A percentile compares a stretch with the other conserved stretches of the same genome.
Conservation (phyloP, 148 eudicot genomes). For the Rhododendron molle region DNA sequence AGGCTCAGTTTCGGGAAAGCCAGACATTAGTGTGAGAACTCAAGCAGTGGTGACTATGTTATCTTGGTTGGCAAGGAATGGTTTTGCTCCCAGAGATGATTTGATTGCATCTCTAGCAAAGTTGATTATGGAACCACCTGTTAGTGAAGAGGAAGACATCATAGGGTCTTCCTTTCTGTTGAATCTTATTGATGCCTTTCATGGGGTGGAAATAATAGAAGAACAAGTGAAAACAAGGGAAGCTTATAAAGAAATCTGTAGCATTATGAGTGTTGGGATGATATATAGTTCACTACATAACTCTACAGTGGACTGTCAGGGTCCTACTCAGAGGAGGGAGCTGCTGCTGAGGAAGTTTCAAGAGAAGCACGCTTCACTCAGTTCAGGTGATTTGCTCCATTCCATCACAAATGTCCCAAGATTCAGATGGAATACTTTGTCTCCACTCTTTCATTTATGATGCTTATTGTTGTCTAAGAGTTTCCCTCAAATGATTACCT, state of each 20-base stretch:
- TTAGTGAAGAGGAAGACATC: slow-evolving; percentile 77
- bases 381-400: slow-evolving; percentile 50
- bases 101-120: slow-evolving; percentile 76
- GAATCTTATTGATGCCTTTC: slow-evolving; percentile 83
- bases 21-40: slow-evolving; percentile 46
- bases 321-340: slow-evolving; percentile 75
- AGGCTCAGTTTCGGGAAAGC: slow-evolving; percentile 37
- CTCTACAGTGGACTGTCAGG: slow-evolving; percentile 47
- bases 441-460: slow-evolving; percentile 5
- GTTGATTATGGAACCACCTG: slow-evolving; percentile 86
- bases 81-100: slow-evolving; percentile 85
- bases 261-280: slow-evolving; percentile 97
- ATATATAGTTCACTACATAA: slow-evolving; percentile 77
- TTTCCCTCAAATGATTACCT: background rate
- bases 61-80: slow-evolving; percentile 86
- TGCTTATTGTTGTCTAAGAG: background rate
- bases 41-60: slow-evolving; percentile 64
- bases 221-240: slow-evolving; percentile 72
- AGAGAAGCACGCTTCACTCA: slow-evolving; percentile 52
- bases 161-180: slow-evolving; percentile 83
- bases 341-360: slow-evolving; percentile 57
- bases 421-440: slow-evolving; percentile 2
- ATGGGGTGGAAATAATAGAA: slow-evolving; percentile 92
- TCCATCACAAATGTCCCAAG: background rate
- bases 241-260: slow-evolving; percentile 68